phyloP scores from a whole-genome alignment of 2,329 filamentous ascomycete species.

The Fonsecaea pedrosoi region DNA sequence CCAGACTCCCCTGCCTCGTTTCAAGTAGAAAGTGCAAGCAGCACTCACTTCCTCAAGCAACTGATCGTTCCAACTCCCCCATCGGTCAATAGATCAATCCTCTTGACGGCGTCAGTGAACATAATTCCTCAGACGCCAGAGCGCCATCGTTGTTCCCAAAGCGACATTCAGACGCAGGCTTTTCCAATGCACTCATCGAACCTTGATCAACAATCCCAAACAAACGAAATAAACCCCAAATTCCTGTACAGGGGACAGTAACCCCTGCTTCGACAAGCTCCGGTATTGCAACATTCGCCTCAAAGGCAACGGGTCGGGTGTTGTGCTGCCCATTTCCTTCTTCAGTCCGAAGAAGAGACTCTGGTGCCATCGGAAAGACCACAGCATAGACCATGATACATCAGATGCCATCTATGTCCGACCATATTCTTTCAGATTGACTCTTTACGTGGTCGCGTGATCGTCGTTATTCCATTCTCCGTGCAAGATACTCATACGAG shows the following conservation, averaged over 20 bases:
- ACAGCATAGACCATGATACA: background rate
- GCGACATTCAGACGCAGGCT: background rate
- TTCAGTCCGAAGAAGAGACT: background rate
- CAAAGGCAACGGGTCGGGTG: background rate
- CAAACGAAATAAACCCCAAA: background rate
- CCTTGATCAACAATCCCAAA: background rate
- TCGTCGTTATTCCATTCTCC: constrained; percentile 15
- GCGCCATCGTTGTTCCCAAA: background rate
- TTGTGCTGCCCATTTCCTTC: background rate
- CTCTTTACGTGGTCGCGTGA: constrained; percentile 7
- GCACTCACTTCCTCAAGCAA: background rate
- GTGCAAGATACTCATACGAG: background rate
- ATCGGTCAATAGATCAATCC: background rate
- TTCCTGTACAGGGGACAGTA: background rate
- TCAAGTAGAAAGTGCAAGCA: background rate
- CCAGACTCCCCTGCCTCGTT: background rate
- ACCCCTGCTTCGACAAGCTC: background rate
- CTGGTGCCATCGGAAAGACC: background rate
- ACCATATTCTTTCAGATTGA: background rate
- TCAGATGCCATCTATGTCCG: constrained; percentile 5
- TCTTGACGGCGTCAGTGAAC: background rate
- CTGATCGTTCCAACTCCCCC: background rate
- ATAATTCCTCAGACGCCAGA: background rate
- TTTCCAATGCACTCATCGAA: background rate
- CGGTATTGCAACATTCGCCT: background rate